Evolutionary conservation across 805 yeast genomes (phyloP).

Genomic region (Cyberlindnera galapagoensis): DNA sequence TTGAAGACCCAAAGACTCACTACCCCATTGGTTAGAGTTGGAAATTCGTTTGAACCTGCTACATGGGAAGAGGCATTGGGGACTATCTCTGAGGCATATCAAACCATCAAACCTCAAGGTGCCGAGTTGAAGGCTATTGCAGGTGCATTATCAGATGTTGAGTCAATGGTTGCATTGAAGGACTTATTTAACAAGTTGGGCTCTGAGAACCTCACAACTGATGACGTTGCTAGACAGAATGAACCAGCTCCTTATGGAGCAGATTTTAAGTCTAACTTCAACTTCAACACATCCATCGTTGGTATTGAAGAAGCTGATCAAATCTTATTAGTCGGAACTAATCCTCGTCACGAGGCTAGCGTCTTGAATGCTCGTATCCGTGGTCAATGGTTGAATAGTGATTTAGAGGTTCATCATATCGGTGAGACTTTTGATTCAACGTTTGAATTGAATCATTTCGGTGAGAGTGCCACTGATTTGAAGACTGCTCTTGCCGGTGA

Average conservation of each 20-base stretch:
- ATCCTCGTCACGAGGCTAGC: conserved; percentile 88
- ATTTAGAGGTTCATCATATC: conserved; percentile 61
- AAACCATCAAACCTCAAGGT: conserved; percentile 48
- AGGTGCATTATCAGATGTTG: conserved; percentile 80
- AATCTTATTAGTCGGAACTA: conserved; percentile 74
- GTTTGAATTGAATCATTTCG: conserved; percentile 57
- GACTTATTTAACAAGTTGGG: conserved; percentile 72
- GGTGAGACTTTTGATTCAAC: conserved; percentile 79
- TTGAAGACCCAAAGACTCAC: conserved; percentile 82
- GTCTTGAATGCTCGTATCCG: conserved; percentile 80
- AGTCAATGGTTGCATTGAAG: conserved; percentile 73
- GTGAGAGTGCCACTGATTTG: conserved; percentile 52
- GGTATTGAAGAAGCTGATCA: conserved; percentile 83
- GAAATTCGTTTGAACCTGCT: conserved; percentile 62
- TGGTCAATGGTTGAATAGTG: conserved; percentile 67
- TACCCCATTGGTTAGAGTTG: conserved; percentile 67
- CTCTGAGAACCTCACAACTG: conserved; percentile 75
- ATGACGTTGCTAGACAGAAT: conserved; percentile 39
- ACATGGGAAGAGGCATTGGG: conserved; percentile 86
- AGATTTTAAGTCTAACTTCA: conserved; percentile 71
- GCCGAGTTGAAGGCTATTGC: conserved; percentile 76
- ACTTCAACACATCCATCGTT: conserved; percentile 71
- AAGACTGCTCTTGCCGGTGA: conserved; percentile 56
- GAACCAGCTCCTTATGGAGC: conserved; percentile 58
- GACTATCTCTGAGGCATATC: conserved; percentile 57